Evolutionary conservation across 1,284 basidiomycete genomes (phyloP), one percentile per base, ranked within the genome.

Genomic region (Golubevia pallescens): DNA sequence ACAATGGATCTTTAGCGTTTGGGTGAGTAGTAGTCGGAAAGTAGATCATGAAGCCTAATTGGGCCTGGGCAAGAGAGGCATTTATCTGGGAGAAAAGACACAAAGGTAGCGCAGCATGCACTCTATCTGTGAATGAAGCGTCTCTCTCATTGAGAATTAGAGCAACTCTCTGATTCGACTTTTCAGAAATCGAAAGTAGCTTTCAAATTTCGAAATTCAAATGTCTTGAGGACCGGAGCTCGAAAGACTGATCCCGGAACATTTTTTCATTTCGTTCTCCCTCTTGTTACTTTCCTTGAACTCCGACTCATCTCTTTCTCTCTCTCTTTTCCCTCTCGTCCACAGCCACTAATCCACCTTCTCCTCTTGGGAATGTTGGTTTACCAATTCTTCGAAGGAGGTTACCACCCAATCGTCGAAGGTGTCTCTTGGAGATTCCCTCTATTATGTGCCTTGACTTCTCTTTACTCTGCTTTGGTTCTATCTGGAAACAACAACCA

Each of bases 351-450:
- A 58, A 80, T 85, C 69, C 77, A 83, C 63, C 53, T 66, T 2
- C 67, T 83, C 7, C 77, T 85, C 61, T 65, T 85, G 53, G 82
- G 82, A 56, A 38, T 55, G 14, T 28, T 64, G 23, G 42, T 64
- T 38, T 59, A 59, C 57, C 62, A 64, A 34, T 64, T 64, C 23
- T 34, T 59, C 57, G 72, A 77, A 3, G 61, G 68, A 21, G 81
- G 78, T 2, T 71, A 74, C 54, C 61, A 70, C 48, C 70, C 76
- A 19, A 71, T 80, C 20, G 65, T 75, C 8, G 69, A 74, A 58
- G 70, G 68, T n/a, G 70, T 85, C 57, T 73, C 76, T 14, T 85
- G 81, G 81, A 60, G 78, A 19, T 76, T 85, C 61, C 81, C 82
- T 8, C 56, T 71, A 10, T 68, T 83, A 1, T 71, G 74, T 57